Evolutionary conservation across 176 grass and related monocot genomes (phyloP), one percentile per base, ranked within the genome.

Genomic region (Stipa capillata): DNA sequence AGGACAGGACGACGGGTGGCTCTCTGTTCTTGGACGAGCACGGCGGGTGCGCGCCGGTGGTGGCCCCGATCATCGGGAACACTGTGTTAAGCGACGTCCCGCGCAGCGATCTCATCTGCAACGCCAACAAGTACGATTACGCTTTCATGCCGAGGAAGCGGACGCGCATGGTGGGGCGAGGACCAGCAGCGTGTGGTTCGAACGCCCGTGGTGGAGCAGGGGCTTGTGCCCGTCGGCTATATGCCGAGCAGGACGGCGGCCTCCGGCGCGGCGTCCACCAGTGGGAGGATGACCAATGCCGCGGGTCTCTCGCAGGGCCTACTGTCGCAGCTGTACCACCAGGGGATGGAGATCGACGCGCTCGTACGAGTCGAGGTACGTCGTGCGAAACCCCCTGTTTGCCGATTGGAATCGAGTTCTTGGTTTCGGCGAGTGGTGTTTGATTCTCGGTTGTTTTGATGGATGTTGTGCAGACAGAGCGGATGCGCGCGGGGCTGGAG

Each of bases 301-400:
- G 21, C 43, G 0, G 44, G 12, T 5, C 2, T 16, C 25, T 62
- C 83, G 16, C 64, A 68, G 25, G 76, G 35, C n/a, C 44, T 91
- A 15, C 49, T 29, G 13, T 79, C 84, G 27, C 52, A 73, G 34
- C n/a, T 87, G 11, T 60, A 66, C 69, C 45, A 52, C 44, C 81
- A 78, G 28, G 64, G 39, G 53, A 32, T 40, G 4, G 80, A 91
- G 80, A 87, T 89, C 51, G 77, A 94, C 43, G 84, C 61, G 56
- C 41, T 89, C 45, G 13, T 94, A 8, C 28, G 53, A 0, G 25
- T 89, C 50, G 71, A 94, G 88, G 91, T 94, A 76, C 31, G 35
- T 8, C 7, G 29, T 16, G 36, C 41, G 21, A 14, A 9, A 53
- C 50, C 1, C 5, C 75, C 42, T 45, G 56, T 23, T 42, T 60